Evolutionary conservation across 2,329 filamentous ascomycete genomes (phyloP).

Genomic region (Neoascochyta sp.): DNA sequence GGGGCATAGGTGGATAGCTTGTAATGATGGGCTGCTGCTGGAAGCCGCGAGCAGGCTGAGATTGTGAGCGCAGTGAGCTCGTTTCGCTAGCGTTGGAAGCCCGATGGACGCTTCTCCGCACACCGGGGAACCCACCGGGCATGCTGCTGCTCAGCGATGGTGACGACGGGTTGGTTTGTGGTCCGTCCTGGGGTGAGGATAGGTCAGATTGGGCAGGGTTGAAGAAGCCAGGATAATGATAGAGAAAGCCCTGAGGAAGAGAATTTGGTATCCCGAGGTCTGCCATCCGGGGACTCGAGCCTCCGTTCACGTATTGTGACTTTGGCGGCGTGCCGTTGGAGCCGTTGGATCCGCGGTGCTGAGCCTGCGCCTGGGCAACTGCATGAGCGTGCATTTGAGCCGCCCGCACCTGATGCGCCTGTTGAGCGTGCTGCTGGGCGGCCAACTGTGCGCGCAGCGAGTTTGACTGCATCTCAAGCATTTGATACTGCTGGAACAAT

Average conservation of each 20-base stretch:
- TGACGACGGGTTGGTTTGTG: constrained; percentile 48
- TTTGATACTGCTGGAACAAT: constrained; percentile 49
- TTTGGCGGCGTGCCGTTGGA: constrained; percentile 43
- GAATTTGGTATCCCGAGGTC: constrained; percentile 29
- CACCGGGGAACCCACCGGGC: constrained; percentile 42
- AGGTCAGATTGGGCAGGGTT: constrained; percentile 38
- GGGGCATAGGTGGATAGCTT: constrained; percentile 39
- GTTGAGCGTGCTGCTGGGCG: constrained; percentile 37
- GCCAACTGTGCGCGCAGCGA: constrained; percentile 35
- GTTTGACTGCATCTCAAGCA: constrained; percentile 44
- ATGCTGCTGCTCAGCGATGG: constrained; percentile 45
- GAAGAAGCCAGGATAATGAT: constrained; percentile 46
- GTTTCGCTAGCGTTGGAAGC: constrained; percentile 44
- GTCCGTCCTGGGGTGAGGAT: constrained; percentile 42
- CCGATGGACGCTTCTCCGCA: constrained; percentile 43
- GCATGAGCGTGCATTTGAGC: constrained; percentile 38
- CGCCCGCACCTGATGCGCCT: constrained; percentile 38
- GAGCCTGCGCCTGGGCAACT: constrained; percentile 37
- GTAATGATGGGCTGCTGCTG: constrained; percentile 40
- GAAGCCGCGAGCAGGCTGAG: constrained; percentile 47
- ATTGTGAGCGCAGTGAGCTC: constrained; percentile 47
- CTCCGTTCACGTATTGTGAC: constrained; percentile 30
- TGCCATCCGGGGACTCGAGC: constrained; percentile 30
- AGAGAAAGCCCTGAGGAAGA: constrained; percentile 43
- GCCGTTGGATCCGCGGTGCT: constrained; percentile 31